Conservation (phyloP, 1,284 basidiomycete species). For the Chondrostereum purpureum region DNA sequence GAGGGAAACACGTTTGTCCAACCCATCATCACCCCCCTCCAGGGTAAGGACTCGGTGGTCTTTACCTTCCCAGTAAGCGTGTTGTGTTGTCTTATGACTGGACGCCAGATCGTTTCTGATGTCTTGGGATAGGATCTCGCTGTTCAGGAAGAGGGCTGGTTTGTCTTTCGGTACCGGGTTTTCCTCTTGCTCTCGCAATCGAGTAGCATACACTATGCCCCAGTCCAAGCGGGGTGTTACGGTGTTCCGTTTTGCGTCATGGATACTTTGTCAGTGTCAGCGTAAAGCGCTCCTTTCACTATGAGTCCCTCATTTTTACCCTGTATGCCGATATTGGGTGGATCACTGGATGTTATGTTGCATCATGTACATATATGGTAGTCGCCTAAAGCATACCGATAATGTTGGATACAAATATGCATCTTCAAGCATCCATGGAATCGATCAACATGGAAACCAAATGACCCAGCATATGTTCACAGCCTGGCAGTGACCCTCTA, state of each 20-base stretch:
- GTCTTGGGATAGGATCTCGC: conserved; percentile 40
- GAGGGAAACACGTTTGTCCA: conserved; percentile 43
- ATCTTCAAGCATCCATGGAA: too few species aligned
- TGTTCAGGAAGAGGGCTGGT: conserved; percentile 59
- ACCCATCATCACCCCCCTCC: conserved; percentile 35
- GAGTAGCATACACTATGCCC: conserved; percentile 20
- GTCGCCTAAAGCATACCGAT: too few species aligned
- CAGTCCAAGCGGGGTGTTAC: conserved; percentile 66
- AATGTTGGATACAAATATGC: too few species aligned
- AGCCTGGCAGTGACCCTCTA: too few species aligned
- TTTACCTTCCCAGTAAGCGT: conserved; percentile 58
- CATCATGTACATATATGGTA: too few species aligned
- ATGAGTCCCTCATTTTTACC: too few species aligned
- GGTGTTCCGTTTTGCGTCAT: conserved; percentile 66
- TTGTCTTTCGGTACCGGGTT: conserved; percentile 59
- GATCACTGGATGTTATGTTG: too few species aligned
- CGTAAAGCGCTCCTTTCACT: too few species aligned
- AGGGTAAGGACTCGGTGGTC: conserved; percentile 38
- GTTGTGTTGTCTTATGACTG: conserved; percentile 25
- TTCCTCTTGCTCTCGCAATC: conserved; percentile 56
- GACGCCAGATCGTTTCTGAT: not conserved
- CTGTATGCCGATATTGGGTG: too few species aligned
- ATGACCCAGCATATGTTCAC: too few species aligned
- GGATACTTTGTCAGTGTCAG: too few species aligned
- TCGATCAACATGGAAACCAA: too few species aligned